A percentile compares a stretch with the other conserved stretches of the same genome.
Conservation (phyloP, 805 yeast genomes). For the Candida taoyuanica region DNA sequence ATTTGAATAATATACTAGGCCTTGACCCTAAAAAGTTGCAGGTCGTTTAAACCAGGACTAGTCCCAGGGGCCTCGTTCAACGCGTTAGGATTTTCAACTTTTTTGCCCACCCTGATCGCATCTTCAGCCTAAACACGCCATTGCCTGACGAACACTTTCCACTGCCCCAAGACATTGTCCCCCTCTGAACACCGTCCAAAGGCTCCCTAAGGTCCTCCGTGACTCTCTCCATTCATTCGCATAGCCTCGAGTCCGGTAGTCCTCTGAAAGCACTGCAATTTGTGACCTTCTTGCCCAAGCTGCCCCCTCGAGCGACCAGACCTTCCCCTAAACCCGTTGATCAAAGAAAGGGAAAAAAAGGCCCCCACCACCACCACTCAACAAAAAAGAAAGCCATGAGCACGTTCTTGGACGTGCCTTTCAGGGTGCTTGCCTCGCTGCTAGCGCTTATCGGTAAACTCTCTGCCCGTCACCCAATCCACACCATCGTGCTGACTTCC, state of each 20-base stretch:
- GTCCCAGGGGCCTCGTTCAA: conserved; percentile 1
- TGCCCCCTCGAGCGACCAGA: too few species aligned
- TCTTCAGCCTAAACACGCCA: conserved; percentile 1
- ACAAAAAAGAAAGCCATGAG: conserved; percentile 3
- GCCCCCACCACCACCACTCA: too few species aligned
- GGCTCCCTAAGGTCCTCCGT: not conserved
- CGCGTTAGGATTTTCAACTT: not conserved
- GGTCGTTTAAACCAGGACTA: not conserved
- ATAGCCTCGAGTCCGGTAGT: not conserved
- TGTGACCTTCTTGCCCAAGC: not conserved
- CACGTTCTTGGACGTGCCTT: conserved; percentile 24
- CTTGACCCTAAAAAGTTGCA: not conserved
- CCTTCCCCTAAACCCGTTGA: not conserved
- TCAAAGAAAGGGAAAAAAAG: too few species aligned
- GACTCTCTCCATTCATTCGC: not conserved
- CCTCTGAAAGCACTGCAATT: conserved; percentile 4
- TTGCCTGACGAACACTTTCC: not conserved
- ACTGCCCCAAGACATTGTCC: not conserved
- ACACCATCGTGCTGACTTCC: conserved; percentile 67
- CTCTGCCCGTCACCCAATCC: conserved; percentile 83
- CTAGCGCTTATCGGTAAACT: conserved; percentile 46
- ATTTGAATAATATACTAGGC: too few species aligned
- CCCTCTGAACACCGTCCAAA: not conserved
- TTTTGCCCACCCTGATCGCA: conserved; percentile 5
- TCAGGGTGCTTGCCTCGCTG: conserved; percentile 29